Percentiles rank a stretch among this genome's conserved stretches.
Conservation (phyloP, 305 asterid species). For the Lippia alba region DNA sequence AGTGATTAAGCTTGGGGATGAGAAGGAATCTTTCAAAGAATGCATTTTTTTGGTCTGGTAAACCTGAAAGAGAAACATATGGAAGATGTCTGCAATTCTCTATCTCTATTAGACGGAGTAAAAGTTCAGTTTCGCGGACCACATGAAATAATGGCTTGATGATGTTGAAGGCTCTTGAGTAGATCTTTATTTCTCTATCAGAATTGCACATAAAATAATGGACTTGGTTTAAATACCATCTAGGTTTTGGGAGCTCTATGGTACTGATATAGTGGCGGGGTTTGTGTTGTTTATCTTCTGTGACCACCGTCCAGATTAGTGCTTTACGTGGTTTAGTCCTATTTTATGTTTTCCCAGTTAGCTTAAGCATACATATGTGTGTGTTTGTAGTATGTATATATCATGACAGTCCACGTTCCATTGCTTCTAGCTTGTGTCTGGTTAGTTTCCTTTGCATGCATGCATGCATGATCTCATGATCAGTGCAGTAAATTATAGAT, state of each 20-base stretch:
- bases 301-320: not conserved
- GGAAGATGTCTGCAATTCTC: slow-evolving; percentile 7
- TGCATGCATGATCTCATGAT: not conserved
- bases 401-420: no score
- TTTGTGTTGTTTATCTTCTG: no score
- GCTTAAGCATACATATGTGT: no score
- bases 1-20: not conserved
- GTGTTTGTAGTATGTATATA: no score
- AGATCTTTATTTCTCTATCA: not conserved
- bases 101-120: not conserved
- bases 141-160: slow-evolving; percentile 27
- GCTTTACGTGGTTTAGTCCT: not conserved
- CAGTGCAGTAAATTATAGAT: not conserved
- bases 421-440: not conserved
- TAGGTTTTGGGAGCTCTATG: not conserved
- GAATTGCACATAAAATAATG: slow-evolving; percentile 35
- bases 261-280: not conserved
- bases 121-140: not conserved
- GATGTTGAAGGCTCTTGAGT: not conserved
- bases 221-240: not conserved
- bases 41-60: not conserved
- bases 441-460: not conserved
- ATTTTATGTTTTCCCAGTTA: no score
- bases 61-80: not conserved
- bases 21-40: not conserved